Base-by-base conservation (phyloP, 441 rosid genomes). In the Aleurites moluccanus region DNA sequence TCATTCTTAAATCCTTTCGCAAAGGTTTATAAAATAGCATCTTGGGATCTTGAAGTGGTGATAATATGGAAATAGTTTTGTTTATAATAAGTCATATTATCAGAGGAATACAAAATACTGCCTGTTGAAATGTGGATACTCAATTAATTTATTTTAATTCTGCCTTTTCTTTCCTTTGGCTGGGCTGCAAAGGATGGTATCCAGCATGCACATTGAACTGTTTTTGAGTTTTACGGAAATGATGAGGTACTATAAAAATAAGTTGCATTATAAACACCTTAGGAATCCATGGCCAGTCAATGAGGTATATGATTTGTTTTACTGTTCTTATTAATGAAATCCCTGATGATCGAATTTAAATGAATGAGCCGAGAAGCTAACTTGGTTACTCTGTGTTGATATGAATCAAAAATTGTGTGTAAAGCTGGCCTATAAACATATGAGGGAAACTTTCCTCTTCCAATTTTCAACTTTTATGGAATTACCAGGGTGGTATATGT, bases 391-490 rank as follows among this genome's bases (percentile, higher is more conserved):
- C 6, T 57, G 25, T 73, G 10, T 63, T 38, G 33, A 64, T 64
- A 27, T 73, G 33, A 63, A 65, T 67, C 0, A 52, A 40, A 64
- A 53, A n/a, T 18, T 67, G 13, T 55, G 15, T 57, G 0, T 57
- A 52, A 44, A 60, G 56, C 56, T 52, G n/a, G 2, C 20, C 16
- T 69, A 21, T 35, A 70, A 64, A 21, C 30, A 57, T n/a, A 70
- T 21, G 53, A 63, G 47, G 38, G 35, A 38, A 59, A 16, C 4
- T 40, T 20, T 25, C 21, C 61, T 28, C 28, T 18, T 60, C 1
- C 23, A 44, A n/a, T 47, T 75, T 62, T 27, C 73, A 61, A 72
- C 59, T n/a, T 33, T 47, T 25, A 52, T 71, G 44, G 70, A 18
- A 52, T 64, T 63, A 4, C 42, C 7, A 6, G 20, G 66, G 23